Percentiles rank a stretch among this genome's conserved stretches.
Conservation (phyloP, 2,329 filamentous ascomycete genomes). For the Cordyceps cateniannulata region DNA sequence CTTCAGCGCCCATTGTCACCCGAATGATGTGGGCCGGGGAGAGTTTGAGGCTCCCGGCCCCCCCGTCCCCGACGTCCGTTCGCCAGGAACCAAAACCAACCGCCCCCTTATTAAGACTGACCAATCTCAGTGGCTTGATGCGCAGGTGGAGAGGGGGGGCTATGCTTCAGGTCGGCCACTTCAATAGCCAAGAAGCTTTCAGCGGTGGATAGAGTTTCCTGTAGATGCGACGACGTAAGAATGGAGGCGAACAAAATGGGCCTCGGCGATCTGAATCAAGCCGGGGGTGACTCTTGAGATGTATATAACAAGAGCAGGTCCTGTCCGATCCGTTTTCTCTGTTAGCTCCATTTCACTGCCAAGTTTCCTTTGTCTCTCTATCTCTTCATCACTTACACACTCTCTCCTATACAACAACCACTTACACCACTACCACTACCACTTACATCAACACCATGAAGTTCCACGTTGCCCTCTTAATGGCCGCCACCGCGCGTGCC, state of each 20-base stretch:
- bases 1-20: too few relatives aligned
- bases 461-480: neutral
- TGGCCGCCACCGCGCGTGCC: neutral
- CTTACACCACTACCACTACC: neutral
- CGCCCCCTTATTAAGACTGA: neutral
- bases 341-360: neutral
- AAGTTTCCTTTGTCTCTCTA: neutral
- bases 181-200: neutral
- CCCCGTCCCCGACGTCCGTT: neutral
- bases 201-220: neutral
- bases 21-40: too few relatives aligned
- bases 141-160: neutral
- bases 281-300: neutral
- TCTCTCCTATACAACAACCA: too few relatives aligned
- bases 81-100: neutral
- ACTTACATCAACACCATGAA: conserved; percentile 1
- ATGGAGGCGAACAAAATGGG: too few relatives aligned
- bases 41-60: neutral
- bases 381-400: neutral
- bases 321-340: neutral
- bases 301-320: neutral
- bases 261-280: neutral
- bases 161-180: neutral
- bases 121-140: neutral
- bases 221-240: neutral